Percentiles rank a stretch among this genome's conserved stretches.
Evolutionary conservation across 1,284 basidiomycete species (phyloP).

Genomic region (Cutaneotrichosporon dermatis): DNA sequence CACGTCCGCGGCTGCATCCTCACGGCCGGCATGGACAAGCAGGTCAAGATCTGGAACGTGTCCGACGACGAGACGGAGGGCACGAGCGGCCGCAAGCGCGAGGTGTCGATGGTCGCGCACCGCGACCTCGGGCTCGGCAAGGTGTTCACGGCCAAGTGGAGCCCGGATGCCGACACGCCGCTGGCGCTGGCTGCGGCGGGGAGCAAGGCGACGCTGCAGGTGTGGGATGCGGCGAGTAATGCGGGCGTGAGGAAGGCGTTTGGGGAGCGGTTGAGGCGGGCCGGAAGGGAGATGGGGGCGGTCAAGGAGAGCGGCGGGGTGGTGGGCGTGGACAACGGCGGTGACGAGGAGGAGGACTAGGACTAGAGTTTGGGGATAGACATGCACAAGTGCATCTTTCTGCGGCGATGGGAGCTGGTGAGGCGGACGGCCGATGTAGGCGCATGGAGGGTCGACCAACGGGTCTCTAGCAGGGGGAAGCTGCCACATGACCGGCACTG

Average conservation of each 20-base stretch:
- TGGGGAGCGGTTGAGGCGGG: slow-evolving; percentile 63
- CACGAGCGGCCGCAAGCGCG: slow-evolving; percentile 55
- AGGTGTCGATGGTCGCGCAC: slow-evolving; percentile 80
- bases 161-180: slow-evolving; percentile 75
- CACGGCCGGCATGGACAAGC: slow-evolving; percentile 89
- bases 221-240: slow-evolving; percentile 88
- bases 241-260: slow-evolving; percentile 73
- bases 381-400: neutral
- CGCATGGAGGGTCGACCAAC: too few relatives aligned
- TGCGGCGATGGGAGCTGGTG: too few relatives aligned
- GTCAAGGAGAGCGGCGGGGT: slow-evolving; percentile 59
- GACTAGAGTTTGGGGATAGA: slow-evolving; percentile 41
- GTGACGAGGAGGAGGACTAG: slow-evolving; percentile 67
- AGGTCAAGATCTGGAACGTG: slow-evolving; percentile 93
- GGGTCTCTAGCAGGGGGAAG: too few relatives aligned
- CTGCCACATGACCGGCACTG: too few relatives aligned
- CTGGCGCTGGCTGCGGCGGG: slow-evolving; percentile 92
- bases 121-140: slow-evolving; percentile 95
- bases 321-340: slow-evolving; percentile 60
- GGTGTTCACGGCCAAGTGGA: slow-evolving; percentile 85
- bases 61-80: slow-evolving; percentile 59
- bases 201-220: slow-evolving; percentile 82
- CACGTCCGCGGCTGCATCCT: slow-evolving; percentile 85
- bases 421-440: too few relatives aligned
- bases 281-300: slow-evolving; percentile 62